Evolutionary conservation across 495 filamentous ascomycete genomes (phyloP).

Genomic region (Daldinia loculata): DNA sequence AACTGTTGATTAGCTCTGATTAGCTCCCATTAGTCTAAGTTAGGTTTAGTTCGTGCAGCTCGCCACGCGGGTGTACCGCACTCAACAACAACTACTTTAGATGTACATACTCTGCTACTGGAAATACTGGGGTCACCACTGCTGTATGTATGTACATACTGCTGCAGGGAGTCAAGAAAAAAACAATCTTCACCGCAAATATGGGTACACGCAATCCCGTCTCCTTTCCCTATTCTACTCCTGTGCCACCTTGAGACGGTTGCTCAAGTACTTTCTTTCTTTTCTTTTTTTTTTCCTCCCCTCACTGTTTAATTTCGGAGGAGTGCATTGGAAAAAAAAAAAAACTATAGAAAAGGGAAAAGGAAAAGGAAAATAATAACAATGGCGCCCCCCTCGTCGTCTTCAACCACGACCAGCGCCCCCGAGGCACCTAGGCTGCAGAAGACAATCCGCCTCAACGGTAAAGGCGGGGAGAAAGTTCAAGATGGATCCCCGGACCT

Average conservation of each 20-base stretch:
- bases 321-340: background rate
- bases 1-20: constrained; percentile 3
- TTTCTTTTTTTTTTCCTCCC: constrained; percentile 1
- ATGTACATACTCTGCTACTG: background rate
- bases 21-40: constrained; percentile 15
- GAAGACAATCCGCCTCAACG: constrained; percentile 42
- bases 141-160: too few species aligned
- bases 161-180: background rate
- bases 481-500: constrained; percentile 27
- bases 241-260: constrained; percentile 19
- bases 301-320: constrained; percentile 1
- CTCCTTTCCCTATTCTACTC: constrained; percentile 29
- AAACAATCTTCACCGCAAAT: constrained; percentile 39
- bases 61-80: constrained; percentile 9
- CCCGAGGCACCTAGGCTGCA: constrained; percentile 29
- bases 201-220: constrained; percentile 28
- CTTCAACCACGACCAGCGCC: constrained; percentile 45
- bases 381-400: constrained; percentile 44
- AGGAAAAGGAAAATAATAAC: background rate
- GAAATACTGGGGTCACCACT: too few species aligned
- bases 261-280: constrained; percentile 2
- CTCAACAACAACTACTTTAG: constrained; percentile 1
- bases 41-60: constrained; percentile 17
- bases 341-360: background rate
- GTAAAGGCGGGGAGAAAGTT: constrained; percentile 35